phyloP scores from a whole-genome alignment of 495 filamentous ascomycete species.

The Aspergillus ellipticus region DNA sequence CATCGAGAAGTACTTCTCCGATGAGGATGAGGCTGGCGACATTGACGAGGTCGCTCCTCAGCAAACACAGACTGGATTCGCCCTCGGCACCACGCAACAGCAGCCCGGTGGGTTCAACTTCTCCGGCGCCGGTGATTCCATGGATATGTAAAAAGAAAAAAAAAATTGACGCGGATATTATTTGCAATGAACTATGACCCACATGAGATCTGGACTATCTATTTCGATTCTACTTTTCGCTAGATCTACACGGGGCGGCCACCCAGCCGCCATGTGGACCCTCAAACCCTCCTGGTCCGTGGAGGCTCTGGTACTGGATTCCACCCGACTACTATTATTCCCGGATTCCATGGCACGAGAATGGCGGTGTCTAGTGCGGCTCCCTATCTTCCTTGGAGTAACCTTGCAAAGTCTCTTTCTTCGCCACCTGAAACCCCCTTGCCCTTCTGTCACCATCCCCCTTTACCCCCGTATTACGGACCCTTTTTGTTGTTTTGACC shows the following conservation, averaged over 20 bases:
- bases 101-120: slow-evolving; percentile 87
- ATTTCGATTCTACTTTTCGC: slow-evolving; percentile 12
- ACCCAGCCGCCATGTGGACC: not conserved
- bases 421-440: slow-evolving; percentile 11
- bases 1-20: slow-evolving; percentile 99
- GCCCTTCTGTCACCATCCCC: slow-evolving; percentile 10
- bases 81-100: slow-evolving; percentile 73
- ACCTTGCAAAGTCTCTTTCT: slow-evolving; percentile 13
- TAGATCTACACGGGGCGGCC: slow-evolving; percentile 11
- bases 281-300: not conserved
- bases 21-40: slow-evolving; percentile 88
- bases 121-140: slow-evolving; percentile 83
- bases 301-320: not conserved
- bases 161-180: slow-evolving; percentile 11
- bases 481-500: slow-evolving; percentile 20
- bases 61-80: slow-evolving; percentile 70
- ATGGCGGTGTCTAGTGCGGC: not conserved
- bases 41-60: slow-evolving; percentile 66
- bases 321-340: not conserved
- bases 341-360: not conserved
- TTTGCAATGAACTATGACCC: slow-evolving; percentile 13
- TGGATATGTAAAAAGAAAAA: slow-evolving; percentile 78
- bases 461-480: not conserved
- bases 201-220: slow-evolving; percentile 9
- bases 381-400: slow-evolving; percentile 8